Conservation (phyloP, 768 basidiomycete genomes). For the Butyriboletus loyo region DNA sequence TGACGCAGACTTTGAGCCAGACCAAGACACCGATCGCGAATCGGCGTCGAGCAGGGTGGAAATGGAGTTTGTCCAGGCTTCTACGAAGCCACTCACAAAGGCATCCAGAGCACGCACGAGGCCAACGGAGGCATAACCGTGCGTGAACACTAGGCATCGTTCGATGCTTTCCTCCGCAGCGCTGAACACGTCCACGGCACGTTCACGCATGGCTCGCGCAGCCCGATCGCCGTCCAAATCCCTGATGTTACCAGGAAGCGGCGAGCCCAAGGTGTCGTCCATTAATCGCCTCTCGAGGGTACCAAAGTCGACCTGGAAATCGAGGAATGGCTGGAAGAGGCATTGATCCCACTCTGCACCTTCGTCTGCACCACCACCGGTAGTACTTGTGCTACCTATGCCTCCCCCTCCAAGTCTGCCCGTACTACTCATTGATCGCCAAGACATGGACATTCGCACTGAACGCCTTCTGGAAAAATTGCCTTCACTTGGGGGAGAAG, state of each 20-base stretch:
- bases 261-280: constrained; percentile 51
- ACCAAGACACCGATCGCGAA: constrained; percentile 28
- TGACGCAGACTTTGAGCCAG: constrained; percentile 31
- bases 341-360: constrained; percentile 80
- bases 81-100: constrained; percentile 69
- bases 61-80: constrained; percentile 55
- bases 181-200: constrained; percentile 69
- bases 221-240: constrained; percentile 37
- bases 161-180: constrained; percentile 76
- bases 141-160: constrained; percentile 77
- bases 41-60: constrained; percentile 33
- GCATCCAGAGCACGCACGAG: constrained; percentile 73
- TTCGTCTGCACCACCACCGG: constrained; percentile 13
- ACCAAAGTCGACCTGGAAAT: constrained; percentile 84
- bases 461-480: constrained; percentile 51
- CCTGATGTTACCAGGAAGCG: constrained; percentile 32
- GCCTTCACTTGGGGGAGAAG: constrained; percentile 22
- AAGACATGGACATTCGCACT: constrained; percentile 63
- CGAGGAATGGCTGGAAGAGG: constrained; percentile 91
- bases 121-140: constrained; percentile 80
- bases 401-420: constrained; percentile 17
- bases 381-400: constrained; percentile 6
- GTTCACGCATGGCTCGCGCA: constrained; percentile 70
- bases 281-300: constrained; percentile 72
- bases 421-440: constrained; percentile 39